phyloP scores from a whole-genome alignment of 2,329 filamentous ascomycete genomes.

The Sordariomycetes sp. region DNA sequence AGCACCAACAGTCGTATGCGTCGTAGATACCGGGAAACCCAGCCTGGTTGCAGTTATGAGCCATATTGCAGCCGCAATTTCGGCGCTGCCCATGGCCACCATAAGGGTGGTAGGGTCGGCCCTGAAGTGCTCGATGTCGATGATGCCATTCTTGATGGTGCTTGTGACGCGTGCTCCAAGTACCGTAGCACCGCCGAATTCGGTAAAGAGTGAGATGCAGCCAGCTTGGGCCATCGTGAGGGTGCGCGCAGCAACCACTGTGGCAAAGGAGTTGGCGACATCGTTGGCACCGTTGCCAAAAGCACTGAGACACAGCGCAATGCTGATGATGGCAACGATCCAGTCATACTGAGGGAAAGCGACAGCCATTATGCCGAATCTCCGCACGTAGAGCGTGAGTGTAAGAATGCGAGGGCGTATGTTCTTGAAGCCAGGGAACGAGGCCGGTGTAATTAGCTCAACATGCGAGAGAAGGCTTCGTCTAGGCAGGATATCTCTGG shows the following conservation, averaged over 20 bases:
- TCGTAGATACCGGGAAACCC: conserved; percentile 30
- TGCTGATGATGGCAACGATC: neutral
- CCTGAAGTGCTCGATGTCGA: conserved; percentile 19
- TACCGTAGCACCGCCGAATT: conserved; percentile 37
- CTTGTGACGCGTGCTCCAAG: conserved; percentile 36
- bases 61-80: conserved; percentile 28
- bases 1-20: conserved; percentile 34
- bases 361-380: no score
- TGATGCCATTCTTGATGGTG: conserved; percentile 37
- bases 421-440: no score
- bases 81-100: conserved; percentile 23
- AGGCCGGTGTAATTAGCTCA: no score
- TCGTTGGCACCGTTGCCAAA: conserved; percentile 26
- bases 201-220: conserved; percentile 34
- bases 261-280: conserved; percentile 56
- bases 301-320: neutral
- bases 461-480: no score
- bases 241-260: conserved; percentile 52
- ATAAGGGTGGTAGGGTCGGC: neutral
- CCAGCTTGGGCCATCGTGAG: conserved; percentile 39
- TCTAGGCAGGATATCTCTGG: no score
- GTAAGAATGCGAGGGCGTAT: no score
- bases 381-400: no score
- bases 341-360: no score
- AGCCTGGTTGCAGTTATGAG: conserved; percentile 28